Evolutionary conservation across 305 asterid genomes (phyloP).

Genomic region (Nicotiana rustica): DNA sequence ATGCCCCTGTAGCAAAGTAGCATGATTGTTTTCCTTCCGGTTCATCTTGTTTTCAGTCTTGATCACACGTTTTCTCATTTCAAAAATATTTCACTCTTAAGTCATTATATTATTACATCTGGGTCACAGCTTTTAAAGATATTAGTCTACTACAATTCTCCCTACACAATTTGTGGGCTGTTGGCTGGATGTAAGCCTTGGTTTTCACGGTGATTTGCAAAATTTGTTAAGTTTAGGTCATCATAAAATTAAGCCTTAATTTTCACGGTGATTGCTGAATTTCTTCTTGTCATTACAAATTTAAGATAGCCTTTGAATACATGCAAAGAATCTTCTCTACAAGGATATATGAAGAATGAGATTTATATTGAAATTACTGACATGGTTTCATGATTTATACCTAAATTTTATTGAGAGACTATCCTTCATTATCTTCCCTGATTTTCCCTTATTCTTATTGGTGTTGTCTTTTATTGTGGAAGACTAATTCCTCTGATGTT

Average conservation of each 20-base stretch:
- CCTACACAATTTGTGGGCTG: not conserved
- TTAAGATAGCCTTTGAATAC: not conserved
- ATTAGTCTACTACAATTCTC: not conserved
- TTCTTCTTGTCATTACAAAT: conserved; percentile 12
- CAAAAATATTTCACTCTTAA: not conserved
- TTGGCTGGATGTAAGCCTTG: conserved; percentile 14
- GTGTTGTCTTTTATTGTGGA: not conserved
- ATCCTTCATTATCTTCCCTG: not conserved
- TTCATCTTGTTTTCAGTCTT: conserved; percentile 12
- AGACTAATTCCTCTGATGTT: not conserved
- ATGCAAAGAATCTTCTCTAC: not conserved
- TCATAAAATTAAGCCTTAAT: not conserved
- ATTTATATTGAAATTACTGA: not conserved
- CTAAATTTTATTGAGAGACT: too few relatives aligned
- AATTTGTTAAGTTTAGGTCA: not conserved
- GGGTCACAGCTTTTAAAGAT: not conserved
- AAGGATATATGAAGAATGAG: not conserved
- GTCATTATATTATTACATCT: not conserved
- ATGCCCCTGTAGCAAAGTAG: not conserved
- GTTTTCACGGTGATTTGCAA: not conserved
- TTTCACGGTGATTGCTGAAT: conserved; percentile 29
- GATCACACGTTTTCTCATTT: not conserved
- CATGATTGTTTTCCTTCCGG: not conserved
- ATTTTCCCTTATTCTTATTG: not conserved
- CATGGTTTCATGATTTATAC: not conserved